Percentiles rank a stretch among this genome's conserved stretches.
Conservation (phyloP, 768 basidiomycete species). For the Lenzites betulinus region DNA sequence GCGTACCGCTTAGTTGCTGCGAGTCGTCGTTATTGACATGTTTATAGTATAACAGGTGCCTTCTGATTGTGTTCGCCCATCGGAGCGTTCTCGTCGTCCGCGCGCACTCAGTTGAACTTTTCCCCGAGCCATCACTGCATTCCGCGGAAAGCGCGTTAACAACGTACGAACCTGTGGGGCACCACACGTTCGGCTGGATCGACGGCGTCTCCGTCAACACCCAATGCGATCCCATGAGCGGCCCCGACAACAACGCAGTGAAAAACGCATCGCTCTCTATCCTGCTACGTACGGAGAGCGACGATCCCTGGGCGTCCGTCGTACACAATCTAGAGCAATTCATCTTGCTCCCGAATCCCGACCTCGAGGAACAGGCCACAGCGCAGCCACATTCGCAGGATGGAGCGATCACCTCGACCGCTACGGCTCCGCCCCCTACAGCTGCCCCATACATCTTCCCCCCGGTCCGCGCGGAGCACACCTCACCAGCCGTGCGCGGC, state of each 20-base stretch:
- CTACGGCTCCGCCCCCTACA: not conserved
- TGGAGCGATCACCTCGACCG: not conserved
- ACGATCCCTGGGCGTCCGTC: slow-evolving; percentile 60
- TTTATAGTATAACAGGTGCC: slow-evolving; percentile 48
- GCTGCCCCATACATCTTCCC: slow-evolving; percentile 48
- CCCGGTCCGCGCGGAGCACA: slow-evolving; percentile 43
- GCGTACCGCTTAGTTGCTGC: not conserved
- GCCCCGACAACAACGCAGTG: not conserved
- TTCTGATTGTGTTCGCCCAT: slow-evolving; percentile 52
- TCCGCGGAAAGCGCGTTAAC: slow-evolving; percentile 19
- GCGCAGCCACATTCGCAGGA: not conserved
- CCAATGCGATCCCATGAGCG: slow-evolving; percentile 6
- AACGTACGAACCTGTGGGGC: slow-evolving; percentile 41
- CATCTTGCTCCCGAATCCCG: slow-evolving; percentile 43
- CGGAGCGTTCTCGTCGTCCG: slow-evolving; percentile 57
- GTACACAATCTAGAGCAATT: slow-evolving; percentile 55
- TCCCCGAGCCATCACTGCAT: slow-evolving; percentile 47
- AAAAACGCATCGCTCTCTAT: slow-evolving; percentile 41
- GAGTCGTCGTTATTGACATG: not conserved
- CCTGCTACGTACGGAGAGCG: slow-evolving; percentile 57
- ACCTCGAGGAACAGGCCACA: slow-evolving; percentile 13
- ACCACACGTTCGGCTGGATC: slow-evolving; percentile 67
- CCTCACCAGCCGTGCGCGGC: slow-evolving; percentile 45
- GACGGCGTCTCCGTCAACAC: slow-evolving; percentile 52
- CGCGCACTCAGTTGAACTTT: slow-evolving; percentile 59